Evolutionary conservation across 2,329 filamentous ascomycete genomes (phyloP), one percentile per base, ranked within the genome.

Genomic region (Septoria petroselini): DNA sequence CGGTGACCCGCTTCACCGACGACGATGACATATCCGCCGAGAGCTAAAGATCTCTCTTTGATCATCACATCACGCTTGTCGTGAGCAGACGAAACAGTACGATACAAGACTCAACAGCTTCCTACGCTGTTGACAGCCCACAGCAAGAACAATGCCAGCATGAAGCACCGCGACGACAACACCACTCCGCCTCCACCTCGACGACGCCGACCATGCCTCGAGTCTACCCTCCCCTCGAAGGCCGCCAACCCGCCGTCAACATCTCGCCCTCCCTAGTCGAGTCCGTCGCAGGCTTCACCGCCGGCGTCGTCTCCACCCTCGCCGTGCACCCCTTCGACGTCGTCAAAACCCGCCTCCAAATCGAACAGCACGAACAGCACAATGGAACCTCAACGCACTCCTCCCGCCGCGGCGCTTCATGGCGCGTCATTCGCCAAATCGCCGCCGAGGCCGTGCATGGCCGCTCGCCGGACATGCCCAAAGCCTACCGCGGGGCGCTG

Each of bases 341-440:
- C 57, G 84, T 97, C 68, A 98, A 98, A 77, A 97, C 91, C 54
- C 86, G 93, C 57, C 83, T 98, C 67, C 93, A 98, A 74, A 65
- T 67, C 49, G 58, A 65, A 49, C 54, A 59, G 29, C 53, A 57
- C 37, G 48, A 53, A 12, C 27, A 43, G 14, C 41, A 43, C 31
- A 2, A 14, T 9, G 29, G n/a, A n/a, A n/a, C n/a, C 19, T 15
- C 12, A 17, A 31, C 9, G 7, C 15, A 2, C 15, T 37, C 15
- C 48, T 50, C 52, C n/a, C 47, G 59, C 29, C 52, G 57, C 5
- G 63, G 64, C 31, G 58, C 53, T 35, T 64, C 58, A 38, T 54
- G 51, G 48, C 53, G 61, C 19, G 57, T 65, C 29, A 61, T 66
- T 15, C 55, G 58, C 11, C 50, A 52, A 12, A 66, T 67, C 29